Evolutionary conservation across 1,284 basidiomycete genomes (phyloP).

Genomic region (Ceratobasidium sp.): DNA sequence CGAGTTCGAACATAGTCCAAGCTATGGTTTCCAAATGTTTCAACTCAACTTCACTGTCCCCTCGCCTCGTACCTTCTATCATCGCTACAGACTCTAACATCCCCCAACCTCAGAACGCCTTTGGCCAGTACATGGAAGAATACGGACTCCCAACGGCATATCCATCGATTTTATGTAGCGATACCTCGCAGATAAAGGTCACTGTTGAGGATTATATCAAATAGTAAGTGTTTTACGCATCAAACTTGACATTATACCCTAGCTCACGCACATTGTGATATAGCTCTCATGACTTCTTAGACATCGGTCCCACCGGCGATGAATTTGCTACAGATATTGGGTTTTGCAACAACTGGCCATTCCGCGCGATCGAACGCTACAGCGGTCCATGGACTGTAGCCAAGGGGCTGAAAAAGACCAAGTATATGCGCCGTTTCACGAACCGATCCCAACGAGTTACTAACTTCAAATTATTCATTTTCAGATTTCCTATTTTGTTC

Average conservation of each 20-base stretch:
- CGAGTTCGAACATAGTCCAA: no score
- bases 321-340: not conserved
- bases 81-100: not conserved
- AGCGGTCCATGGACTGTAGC: not conserved
- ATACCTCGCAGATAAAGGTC: not conserved
- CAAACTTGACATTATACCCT: not conserved
- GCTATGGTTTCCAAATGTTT: no score
- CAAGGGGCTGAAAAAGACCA: conserved; percentile 1
- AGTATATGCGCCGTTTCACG: no score
- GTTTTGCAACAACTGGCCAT: not conserved
- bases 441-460: no score
- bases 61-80: no score
- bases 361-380: not conserved
- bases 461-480: not conserved
- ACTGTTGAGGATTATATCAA: not conserved
- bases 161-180: not conserved
- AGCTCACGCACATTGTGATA: not conserved
- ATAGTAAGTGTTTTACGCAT: not conserved
- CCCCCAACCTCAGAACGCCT: not conserved
- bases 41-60: no score
- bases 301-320: not conserved
- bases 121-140: not conserved
- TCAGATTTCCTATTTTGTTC: conserved; percentile 48
- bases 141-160: not conserved
- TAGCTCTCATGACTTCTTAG: not conserved